Evolutionary conservation across 352 stramenopile genomes (phyloP).

Genomic region (Globisporangium paddicum): DNA sequence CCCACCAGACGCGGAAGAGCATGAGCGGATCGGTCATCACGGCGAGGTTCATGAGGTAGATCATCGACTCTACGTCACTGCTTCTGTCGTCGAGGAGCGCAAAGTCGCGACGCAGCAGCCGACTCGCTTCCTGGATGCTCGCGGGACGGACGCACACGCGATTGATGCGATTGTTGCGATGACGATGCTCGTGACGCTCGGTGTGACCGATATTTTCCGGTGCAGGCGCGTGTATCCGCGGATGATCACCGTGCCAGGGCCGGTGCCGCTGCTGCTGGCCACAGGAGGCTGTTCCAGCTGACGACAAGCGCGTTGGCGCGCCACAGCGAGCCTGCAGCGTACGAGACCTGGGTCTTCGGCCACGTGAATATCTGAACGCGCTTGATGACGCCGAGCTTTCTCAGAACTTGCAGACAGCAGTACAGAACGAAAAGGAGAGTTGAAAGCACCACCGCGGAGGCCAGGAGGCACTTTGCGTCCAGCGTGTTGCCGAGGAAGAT

Average conservation of each 20-base stretch:
- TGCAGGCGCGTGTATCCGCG: neutral
- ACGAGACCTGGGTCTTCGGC: neutral
- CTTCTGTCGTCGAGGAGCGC: neutral
- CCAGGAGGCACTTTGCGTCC: conserved; percentile 1
- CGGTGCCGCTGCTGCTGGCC: neutral
- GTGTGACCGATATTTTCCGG: neutral
- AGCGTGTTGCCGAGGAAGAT: neutral
- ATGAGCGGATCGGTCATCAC: conserved; percentile 13
- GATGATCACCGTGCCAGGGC: neutral
- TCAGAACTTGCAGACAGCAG: neutral
- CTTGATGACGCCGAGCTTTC: neutral
- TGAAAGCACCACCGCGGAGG: neutral
- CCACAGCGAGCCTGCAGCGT: conserved; percentile 1
- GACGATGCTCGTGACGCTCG: neutral
- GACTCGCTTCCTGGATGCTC: neutral
- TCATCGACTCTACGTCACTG: conserved; percentile 12
- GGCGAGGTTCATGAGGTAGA: conserved; percentile 14
- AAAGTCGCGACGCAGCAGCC: neutral
- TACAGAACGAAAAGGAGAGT: neutral
- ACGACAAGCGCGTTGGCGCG: conserved; percentile 5
- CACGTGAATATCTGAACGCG: neutral
- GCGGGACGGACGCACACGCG: neutral
- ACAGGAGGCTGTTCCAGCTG: conserved; percentile 1
- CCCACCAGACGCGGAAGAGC: neutral
- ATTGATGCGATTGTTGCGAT: neutral